These are phyloP conservation scores for Quercus bicolor DNA, from an alignment of 306 rosid species.

Conservation along the genomic window DNA sequence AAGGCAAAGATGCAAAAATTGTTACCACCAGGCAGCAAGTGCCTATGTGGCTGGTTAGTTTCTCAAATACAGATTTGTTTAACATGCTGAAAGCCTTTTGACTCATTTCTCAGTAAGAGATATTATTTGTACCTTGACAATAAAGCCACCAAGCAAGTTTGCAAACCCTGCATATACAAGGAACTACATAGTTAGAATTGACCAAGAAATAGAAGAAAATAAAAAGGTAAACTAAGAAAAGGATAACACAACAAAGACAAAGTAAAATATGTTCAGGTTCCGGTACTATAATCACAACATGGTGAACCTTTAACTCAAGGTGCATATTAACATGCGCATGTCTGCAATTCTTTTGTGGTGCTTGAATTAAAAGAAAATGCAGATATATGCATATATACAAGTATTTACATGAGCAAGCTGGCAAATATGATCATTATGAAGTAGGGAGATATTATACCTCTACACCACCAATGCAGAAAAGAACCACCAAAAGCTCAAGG, in stretches of 20 bases:
- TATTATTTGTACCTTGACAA: conserved; percentile 55
- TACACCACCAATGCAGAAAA: conserved; percentile 86
- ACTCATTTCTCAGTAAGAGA: conserved; percentile 11
- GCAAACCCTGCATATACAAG: conserved; percentile 74
- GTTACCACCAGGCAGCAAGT: background rate
- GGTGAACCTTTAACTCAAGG: conserved; percentile 1
- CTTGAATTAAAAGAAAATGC: background rate
- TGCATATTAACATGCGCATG: background rate
- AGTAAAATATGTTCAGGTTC: conserved; percentile 12
- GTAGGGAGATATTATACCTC: conserved; percentile 55
- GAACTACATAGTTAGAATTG: conserved; percentile 30
- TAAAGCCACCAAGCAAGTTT: conserved; percentile 86
- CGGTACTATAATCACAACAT: conserved; percentile 5
- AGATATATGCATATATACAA: background rate
- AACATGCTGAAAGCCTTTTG: background rate
- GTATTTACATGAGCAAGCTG: conserved; percentile 11
- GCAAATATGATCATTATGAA: conserved; percentile 1
- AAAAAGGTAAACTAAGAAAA: background rate
- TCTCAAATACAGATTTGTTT: conserved; percentile 1
- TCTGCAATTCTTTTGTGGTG: background rate
- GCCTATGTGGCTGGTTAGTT: conserved; percentile 6
- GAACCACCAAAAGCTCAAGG: conserved; percentile 81
- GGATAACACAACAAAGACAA: conserved; percentile 12
- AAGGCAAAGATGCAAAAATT: conserved; percentile 1
- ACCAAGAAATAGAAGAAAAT: conserved; percentile 5